A percentile compares a stretch with the other conserved stretches of the same genome.
These are phyloP conservation scores for Aeschynomene evenia DNA, from an alignment of 306 rosid genomes.

Conservation along the genomic window DNA sequence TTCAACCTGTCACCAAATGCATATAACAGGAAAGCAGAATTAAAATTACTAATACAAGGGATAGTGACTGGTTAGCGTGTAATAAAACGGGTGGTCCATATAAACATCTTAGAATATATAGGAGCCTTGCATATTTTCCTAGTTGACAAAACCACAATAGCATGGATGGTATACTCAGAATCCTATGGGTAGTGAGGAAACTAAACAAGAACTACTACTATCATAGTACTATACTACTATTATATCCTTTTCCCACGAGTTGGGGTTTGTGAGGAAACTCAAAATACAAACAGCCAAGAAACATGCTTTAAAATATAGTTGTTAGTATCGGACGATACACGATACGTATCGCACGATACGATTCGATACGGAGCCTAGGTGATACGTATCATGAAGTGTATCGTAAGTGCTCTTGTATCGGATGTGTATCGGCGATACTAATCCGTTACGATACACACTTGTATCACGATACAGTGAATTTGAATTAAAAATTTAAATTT, in stretches of 20 bases:
- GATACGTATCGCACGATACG: no score
- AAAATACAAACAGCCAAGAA: not conserved
- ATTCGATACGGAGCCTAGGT: no score
- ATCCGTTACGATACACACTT: no score
- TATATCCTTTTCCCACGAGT: not conserved
- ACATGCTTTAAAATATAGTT: not conserved
- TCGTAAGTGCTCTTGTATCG: no score
- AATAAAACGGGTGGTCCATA: not conserved
- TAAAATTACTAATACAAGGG: not conserved
- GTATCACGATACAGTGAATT: no score
- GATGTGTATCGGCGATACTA: no score
- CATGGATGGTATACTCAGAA: slow-evolving; percentile 1
- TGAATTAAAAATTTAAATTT: no score
- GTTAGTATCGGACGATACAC: no score
- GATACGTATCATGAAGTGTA: no score
- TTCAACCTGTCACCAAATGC: slow-evolving; percentile 66
- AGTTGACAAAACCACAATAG: not conserved
- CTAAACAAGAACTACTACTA: not conserved
- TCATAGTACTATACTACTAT: not conserved
- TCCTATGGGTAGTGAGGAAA: not conserved
- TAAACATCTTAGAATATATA: slow-evolving; percentile 10
- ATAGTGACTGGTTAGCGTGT: not conserved
- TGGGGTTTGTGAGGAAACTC: not conserved
- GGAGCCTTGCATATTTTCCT: not conserved
- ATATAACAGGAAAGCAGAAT: not conserved